phyloP scores from a whole-genome alignment of 1,284 basidiomycete species.

The Cutaneotrichosporon spelunceum region DNA sequence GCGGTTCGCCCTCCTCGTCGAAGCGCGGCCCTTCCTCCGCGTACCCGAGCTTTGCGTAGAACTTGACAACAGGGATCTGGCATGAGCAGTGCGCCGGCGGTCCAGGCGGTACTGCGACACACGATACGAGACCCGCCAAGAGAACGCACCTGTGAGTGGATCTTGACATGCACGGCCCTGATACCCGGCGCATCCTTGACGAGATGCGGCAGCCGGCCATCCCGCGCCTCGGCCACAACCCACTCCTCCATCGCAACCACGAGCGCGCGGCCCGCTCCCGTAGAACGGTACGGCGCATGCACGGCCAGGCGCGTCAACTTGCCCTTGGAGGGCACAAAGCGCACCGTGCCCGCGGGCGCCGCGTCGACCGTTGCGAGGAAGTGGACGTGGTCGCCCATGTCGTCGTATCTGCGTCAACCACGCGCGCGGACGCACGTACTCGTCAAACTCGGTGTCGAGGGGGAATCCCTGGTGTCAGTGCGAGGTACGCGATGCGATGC shows the following conservation, averaged over 20 bases:
- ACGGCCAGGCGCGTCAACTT: slow-evolving; percentile 48
- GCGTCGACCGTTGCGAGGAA: slow-evolving; percentile 16
- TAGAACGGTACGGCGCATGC: slow-evolving; percentile 34
- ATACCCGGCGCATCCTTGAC: slow-evolving; percentile 22
- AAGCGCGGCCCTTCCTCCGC: slow-evolving; percentile 59
- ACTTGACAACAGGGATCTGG: slow-evolving; percentile 43
- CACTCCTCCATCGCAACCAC: slow-evolving; percentile 34
- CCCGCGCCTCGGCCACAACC: slow-evolving; percentile 15
- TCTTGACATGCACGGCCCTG: slow-evolving; percentile 30
- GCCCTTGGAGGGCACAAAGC: slow-evolving; percentile 37
- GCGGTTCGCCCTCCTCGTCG: slow-evolving; percentile 57
- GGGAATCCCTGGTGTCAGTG: slow-evolving; percentile 36
- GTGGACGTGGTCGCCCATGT: slow-evolving; percentile 14
- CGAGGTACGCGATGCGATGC: too few relatives aligned
- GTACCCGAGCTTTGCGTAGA: slow-evolving; percentile 60
- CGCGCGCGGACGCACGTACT: slow-evolving; percentile 25
- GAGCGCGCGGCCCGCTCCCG: slow-evolving; percentile 43
- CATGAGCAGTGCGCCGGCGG: neutral
- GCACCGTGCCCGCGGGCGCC: slow-evolving; percentile 44
- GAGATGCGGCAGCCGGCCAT: slow-evolving; percentile 9
- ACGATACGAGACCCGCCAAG: too few relatives aligned
- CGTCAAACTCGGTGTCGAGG: slow-evolving; percentile 42
- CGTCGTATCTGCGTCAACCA: slow-evolving; percentile 17
- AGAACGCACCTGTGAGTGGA: slow-evolving; percentile 41
- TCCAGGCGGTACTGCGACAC: too few relatives aligned